A percentile compares a stretch with the other conserved stretches of the same genome.
These are phyloP conservation scores for Acacia pycnantha DNA, from an alignment of 331 rosid species.

Conservation along the genomic window DNA sequence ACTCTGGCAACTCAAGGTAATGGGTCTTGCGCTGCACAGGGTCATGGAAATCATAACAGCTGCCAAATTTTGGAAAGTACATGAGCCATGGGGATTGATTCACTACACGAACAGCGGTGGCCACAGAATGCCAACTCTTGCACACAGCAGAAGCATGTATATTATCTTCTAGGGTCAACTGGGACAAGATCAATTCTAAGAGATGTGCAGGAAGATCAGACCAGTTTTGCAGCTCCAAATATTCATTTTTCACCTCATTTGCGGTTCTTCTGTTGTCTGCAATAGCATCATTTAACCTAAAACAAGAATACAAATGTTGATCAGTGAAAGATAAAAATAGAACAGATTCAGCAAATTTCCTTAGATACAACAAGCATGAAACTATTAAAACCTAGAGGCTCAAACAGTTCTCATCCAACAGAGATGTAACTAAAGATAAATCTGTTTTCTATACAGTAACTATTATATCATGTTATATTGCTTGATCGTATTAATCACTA, in stretches of 20 bases:
- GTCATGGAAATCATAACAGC: slow-evolving; percentile 66
- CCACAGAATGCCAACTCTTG: slow-evolving; percentile 72
- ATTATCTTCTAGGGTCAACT: slow-evolving; percentile 54
- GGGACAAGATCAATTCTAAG: slow-evolving; percentile 55
- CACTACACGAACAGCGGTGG: slow-evolving; percentile 61
- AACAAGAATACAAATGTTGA: not conserved
- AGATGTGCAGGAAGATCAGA: slow-evolving; percentile 73
- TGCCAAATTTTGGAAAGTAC: slow-evolving; percentile 76
- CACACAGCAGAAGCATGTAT: slow-evolving; percentile 65
- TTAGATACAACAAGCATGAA: slow-evolving; percentile 3
- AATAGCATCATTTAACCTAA: slow-evolving; percentile 63
- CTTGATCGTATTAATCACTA: not conserved
- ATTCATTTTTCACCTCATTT: slow-evolving; percentile 39
- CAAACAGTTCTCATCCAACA: not conserved
- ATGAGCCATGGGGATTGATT: slow-evolving; percentile 76
- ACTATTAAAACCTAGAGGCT: not conserved
- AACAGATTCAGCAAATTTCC: slow-evolving; percentile 19
- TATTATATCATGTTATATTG: not conserved
- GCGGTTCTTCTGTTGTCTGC: slow-evolving; percentile 25
- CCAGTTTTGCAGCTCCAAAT: slow-evolving; percentile 64
- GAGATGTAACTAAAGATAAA: not conserved
- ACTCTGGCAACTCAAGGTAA: slow-evolving; percentile 65
- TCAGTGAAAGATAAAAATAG: slow-evolving; percentile 1
- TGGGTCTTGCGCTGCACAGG: slow-evolving; percentile 65
- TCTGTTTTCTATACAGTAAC: not conserved